Conservation (phyloP, 768 basidiomycete genomes). For the Collybiopsis luxurians region DNA sequence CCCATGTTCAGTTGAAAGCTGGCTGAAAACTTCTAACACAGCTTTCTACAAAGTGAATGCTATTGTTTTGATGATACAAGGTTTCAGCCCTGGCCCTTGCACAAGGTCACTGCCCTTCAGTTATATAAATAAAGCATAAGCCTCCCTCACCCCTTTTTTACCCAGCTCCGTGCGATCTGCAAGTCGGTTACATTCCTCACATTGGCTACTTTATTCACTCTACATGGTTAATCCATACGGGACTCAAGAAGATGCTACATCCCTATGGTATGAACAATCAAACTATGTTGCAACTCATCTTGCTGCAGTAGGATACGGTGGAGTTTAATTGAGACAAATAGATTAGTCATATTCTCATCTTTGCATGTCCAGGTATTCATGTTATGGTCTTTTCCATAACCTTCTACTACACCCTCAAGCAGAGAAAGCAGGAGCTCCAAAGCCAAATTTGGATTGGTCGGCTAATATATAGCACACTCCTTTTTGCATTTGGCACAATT, state of each 20-base stretch:
- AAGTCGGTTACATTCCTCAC: too few relatives aligned
- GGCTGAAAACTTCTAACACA: too few relatives aligned
- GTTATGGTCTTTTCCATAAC: constrained; percentile 8
- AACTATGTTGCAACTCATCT: constrained; percentile 18
- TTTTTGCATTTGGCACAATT: constrained; percentile 13
- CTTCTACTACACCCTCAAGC: constrained; percentile 5
- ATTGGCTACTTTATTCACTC: too few relatives aligned
- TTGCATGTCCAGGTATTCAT: constrained; percentile 14
- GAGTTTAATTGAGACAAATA: not conserved
- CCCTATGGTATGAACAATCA: constrained; percentile 20
- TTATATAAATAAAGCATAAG: too few relatives aligned
- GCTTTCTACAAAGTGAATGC: too few relatives aligned
- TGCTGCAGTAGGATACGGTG: constrained; percentile 20
- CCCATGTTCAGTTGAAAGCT: too few relatives aligned
- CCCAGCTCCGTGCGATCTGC: too few relatives aligned
- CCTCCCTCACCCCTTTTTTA: too few relatives aligned
- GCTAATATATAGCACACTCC: constrained; percentile 10
- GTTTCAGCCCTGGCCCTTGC: too few relatives aligned
- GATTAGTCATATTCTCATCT: not conserved
- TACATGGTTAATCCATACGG: constrained; percentile 15
- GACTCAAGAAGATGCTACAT: constrained; percentile 10
- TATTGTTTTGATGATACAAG: too few relatives aligned
- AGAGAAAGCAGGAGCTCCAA: not conserved
- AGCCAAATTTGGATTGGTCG: not conserved
- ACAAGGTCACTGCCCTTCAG: too few relatives aligned